Base-by-base conservation (phyloP, 345 rosid genomes). In the Iberis pinnata region DNA sequence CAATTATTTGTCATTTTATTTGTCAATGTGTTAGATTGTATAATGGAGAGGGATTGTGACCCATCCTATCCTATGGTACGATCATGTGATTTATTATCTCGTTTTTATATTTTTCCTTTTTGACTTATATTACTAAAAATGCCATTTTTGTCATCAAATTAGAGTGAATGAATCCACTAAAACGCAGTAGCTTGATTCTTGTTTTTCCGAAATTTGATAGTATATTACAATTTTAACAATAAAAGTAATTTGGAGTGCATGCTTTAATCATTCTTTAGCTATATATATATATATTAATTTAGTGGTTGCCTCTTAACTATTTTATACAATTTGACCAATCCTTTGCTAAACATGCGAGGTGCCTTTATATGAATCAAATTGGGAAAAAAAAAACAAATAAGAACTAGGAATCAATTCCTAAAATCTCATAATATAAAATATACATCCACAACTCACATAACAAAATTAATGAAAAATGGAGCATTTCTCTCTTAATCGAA, bases 21-120 rank as follows among this genome's bases (percentile, higher is more conserved):
- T 22, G 6, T 3, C 6, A 2, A 26, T 12, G 19, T 45, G 25
- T 18, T 41, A n/a, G 69, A 56, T 20, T 37, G 48, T 25, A 38
- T 25, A 43, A 56, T 43, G 15, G 31, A 56, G 63, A 25, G 12
- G 44, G 64, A 48, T 25, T 27, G 56, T 54, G 68, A 54, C 55
- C 20, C 56, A 64, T 55, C 50, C 36, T 46, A 22, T 53, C 49
- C 47, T 64, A 39, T 55, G 43, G 39, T 63, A 49, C 45, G 48
- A 55, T 19, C 69, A 47, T 64, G 57, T 56, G 69, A 58, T 25
- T 24, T 65, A 50, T 36, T 53, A 27, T 58, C 64, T 42, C 47
- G 16, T 50, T 56, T 55, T 16, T n/a, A 9, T 31, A 39, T 10
- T 15, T 40, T 40, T 9, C 26, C 15, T 49, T 31, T 31, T n/a